These are phyloP conservation scores for Talaromyces sp. DNA, from an alignment of 2,329 filamentous ascomycete genomes.

Conservation along the genomic window DNA sequence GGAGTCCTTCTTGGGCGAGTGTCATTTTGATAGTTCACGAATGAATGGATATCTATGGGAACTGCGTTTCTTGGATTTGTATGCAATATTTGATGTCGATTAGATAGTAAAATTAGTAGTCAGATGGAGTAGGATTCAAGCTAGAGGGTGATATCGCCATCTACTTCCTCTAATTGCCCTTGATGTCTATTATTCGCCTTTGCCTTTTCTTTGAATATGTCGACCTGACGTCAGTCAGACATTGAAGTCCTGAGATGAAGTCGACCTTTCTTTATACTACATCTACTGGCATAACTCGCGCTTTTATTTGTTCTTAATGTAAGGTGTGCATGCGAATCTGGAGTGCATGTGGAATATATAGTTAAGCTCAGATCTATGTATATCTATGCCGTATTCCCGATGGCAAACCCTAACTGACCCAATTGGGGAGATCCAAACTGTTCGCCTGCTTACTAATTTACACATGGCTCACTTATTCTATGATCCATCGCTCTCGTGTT, in stretches of 20 bases:
- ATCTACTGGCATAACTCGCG: not conserved
- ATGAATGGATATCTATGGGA: too few species aligned
- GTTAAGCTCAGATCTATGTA: not conserved
- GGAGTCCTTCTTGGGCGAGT: constrained; percentile 11
- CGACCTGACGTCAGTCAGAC: not conserved
- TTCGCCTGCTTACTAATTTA: not conserved
- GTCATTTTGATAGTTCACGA: not conserved
- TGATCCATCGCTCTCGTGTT: not conserved
- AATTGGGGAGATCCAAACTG: not conserved
- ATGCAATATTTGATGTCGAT: not conserved
- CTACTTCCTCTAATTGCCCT: not conserved
- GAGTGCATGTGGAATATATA: not conserved
- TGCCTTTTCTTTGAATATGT: not conserved
- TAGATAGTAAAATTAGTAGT: not conserved
- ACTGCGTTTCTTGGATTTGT: not conserved
- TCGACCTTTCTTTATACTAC: not conserved
- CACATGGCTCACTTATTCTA: not conserved
- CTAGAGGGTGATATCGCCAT: not conserved
- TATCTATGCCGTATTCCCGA: not conserved
- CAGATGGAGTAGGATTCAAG: not conserved
- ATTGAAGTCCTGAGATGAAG: not conserved
- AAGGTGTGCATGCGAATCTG: not conserved
- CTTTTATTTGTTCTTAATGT: not conserved
- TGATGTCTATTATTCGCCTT: not conserved
- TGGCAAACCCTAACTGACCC: not conserved